Evolutionary conservation across 2,329 filamentous ascomycete genomes (phyloP), one percentile per base, ranked within the genome.

Genomic region (Nakataea oryzae): DNA sequence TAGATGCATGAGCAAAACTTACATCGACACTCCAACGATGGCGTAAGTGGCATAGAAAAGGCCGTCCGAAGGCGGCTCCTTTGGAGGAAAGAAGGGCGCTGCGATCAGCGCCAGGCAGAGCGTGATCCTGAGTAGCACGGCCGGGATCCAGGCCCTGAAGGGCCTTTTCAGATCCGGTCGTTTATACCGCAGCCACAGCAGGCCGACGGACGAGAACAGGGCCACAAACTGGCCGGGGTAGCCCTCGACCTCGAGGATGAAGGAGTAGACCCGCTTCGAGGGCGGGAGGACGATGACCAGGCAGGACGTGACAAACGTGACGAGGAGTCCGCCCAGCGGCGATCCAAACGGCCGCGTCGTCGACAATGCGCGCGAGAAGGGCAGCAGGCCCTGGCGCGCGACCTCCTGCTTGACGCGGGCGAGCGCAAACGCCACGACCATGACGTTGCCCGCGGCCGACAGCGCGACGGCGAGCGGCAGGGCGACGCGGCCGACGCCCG

Each of bases 401-500:
- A 91, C 85, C 69, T 91, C 87, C 69, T 90, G 87, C 66, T 90
- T 90, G 2, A 89, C 73, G 2, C 87, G 82, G 6, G 86, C 82
- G 71, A 87, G 72, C 1, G 86, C 80, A 70, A 90, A 91, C 0
- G 85, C 85, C 2, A 88, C 86, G 0, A 89, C 86, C 81, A 91
- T 86, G 17, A 91, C 87, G 69, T 91, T 91, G 0, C 87, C 88
- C 2, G 79, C 82, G 0, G 86, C 86, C 1, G 86, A 89, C 28
- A 89, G 73, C 0, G 87, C 87, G 41, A 91, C 85, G 0, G 84
- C 82, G 11, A 89, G 71, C 0, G 86, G 84, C 2, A 90, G 74
- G 1, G 89, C 72, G 1, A 76, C 77, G 41, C 79, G 78, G 0
- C 86, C 87, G 12, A 88, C 67, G 0, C 75, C 76, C 2, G 76